Conservation (phyloP, 139 green algal genomes). For the Micromonas pusilla region DNA sequence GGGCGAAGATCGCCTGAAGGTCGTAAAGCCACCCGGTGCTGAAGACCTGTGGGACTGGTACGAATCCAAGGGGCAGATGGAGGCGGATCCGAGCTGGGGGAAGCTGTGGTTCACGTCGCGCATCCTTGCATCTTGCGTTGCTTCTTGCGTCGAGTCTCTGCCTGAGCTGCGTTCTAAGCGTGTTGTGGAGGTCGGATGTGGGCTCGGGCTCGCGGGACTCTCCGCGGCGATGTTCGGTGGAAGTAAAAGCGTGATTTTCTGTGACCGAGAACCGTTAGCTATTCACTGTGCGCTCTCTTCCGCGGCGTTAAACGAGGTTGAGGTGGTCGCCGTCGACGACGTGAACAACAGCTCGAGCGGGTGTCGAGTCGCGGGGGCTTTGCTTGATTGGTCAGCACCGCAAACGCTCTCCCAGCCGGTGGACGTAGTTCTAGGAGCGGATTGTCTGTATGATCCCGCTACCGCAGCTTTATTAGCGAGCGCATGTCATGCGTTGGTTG, state of each 20-base stretch:
- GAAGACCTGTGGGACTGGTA: not conserved
- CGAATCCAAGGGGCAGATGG: not conserved
- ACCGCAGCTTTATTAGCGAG: not conserved
- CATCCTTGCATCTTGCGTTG: not conserved
- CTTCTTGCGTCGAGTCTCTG: not conserved
- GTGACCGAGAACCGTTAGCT: not conserved
- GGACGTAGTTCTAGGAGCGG: not conserved
- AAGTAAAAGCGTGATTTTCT: not conserved
- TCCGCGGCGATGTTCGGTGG: not conserved
- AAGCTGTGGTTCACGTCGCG: not conserved
- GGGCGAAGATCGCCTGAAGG: not conserved
- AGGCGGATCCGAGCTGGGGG: not conserved
- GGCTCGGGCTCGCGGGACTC: not conserved
- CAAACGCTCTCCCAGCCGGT: not conserved
- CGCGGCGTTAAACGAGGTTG: not conserved
- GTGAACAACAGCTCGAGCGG: not conserved
- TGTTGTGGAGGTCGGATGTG: not conserved
- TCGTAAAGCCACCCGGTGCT: not conserved
- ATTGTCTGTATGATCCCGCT: not conserved
- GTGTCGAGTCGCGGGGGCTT: not conserved
- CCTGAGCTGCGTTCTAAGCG: not conserved
- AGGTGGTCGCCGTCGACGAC: not conserved
- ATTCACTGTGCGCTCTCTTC: not conserved
- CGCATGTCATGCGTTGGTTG: not conserved
- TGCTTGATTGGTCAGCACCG: not conserved